Percentiles rank a stretch among this genome's conserved stretches.
Conservation (phyloP, 2,329 filamentous ascomycete species). For the Leptodontidium sp. region DNA sequence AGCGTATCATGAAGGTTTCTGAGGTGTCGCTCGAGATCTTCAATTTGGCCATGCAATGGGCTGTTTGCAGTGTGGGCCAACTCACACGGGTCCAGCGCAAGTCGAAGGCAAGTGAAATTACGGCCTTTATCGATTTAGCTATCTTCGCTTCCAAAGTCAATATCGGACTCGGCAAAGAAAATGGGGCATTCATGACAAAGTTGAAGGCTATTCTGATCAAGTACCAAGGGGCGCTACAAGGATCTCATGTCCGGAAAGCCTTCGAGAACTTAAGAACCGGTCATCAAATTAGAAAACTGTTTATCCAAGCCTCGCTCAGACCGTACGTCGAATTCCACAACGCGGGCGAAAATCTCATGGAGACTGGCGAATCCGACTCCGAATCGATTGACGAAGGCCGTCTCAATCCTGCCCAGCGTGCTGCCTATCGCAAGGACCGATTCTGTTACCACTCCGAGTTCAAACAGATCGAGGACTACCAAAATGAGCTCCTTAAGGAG, state of each 20-base stretch:
- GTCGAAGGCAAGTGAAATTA: neutral
- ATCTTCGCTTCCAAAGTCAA: conserved; percentile 10
- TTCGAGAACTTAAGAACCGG: neutral
- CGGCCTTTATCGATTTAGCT: conserved; percentile 3
- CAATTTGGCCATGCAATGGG: conserved; percentile 8
- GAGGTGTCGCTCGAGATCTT: conserved; percentile 7
- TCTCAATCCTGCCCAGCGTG: conserved; percentile 16
- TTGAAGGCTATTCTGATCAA: conserved; percentile 11
- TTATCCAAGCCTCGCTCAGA: conserved; percentile 11
- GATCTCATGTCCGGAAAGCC: conserved; percentile 1
- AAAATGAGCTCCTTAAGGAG: neutral
- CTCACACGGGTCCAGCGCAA: neutral
- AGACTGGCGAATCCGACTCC: neutral
- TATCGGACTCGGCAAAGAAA: neutral
- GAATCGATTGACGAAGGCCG: neutral
- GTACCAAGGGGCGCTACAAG: neutral
- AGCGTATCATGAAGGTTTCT: neutral
- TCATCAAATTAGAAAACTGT: conserved; percentile 14
- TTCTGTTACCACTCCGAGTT: conserved; percentile 16
- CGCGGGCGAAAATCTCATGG: neutral
- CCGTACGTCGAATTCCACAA: conserved; percentile 9
- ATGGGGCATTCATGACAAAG: neutral
- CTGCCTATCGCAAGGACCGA: neutral
- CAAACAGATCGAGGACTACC: conserved; percentile 9
- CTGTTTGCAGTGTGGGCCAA: conserved; percentile 8